Evolutionary conservation across 148 eudicot genomes (phyloP).

Genomic region (Spergularia marina): DNA sequence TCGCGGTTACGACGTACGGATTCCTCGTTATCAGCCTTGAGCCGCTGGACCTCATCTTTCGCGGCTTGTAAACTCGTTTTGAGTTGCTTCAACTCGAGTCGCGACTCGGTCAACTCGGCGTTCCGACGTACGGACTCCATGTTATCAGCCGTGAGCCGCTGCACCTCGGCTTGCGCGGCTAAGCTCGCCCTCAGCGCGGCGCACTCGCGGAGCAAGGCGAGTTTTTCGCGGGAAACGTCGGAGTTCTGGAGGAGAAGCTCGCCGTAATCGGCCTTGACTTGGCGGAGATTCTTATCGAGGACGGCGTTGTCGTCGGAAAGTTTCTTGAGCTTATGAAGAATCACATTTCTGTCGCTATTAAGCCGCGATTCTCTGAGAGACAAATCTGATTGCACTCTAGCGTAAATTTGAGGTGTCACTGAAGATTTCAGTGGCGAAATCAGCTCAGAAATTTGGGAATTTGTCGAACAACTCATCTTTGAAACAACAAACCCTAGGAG

Average conservation of each 20-base stretch:
- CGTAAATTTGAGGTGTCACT: not conserved
- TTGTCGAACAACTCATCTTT: not conserved
- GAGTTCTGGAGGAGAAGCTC: not conserved
- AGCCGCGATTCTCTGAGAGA: not conserved
- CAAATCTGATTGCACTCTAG: not conserved
- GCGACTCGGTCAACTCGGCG: no score
- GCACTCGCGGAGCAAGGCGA: not conserved
- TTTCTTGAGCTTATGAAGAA: not conserved
- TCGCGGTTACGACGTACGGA: no score
- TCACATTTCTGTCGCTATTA: not conserved
- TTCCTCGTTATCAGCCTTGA: no score
- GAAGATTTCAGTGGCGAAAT: not conserved
- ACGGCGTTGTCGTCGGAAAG: not conserved
- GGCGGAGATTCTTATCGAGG: slow-evolving; percentile 5
- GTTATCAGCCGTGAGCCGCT: not conserved
- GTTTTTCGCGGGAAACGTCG: not conserved
- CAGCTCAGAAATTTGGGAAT: not conserved
- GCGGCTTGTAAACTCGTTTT: not conserved
- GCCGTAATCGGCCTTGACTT: slow-evolving; percentile 4
- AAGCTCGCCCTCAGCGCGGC: not conserved
- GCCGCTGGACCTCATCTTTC: not conserved
- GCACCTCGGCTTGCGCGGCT: not conserved
- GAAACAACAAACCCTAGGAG: not conserved
- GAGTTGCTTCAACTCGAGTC: not conserved
- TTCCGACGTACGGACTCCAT: no score